Evolutionary conservation across 257 asterid genomes (phyloP).

Genomic region (Lantana camara): DNA sequence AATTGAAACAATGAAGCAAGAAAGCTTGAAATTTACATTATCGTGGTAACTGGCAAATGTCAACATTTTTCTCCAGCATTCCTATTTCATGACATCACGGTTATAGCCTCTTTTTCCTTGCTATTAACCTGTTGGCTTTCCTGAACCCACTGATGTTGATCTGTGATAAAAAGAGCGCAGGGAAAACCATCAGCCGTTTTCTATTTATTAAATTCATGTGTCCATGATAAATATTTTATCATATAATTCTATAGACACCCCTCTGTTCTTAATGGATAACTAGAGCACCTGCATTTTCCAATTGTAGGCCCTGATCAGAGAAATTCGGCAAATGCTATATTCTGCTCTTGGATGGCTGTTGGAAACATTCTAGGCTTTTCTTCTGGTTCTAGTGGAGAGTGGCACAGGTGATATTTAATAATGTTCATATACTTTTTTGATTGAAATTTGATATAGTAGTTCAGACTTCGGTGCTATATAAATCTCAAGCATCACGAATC

Average conservation of each 20-base stretch:
- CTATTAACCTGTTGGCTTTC: slow-evolving; percentile 9
- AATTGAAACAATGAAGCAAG: background rate
- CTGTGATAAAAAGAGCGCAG: background rate
- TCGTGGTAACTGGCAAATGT: slow-evolving; percentile 12
- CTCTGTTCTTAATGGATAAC: slow-evolving; percentile 12
- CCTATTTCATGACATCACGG: background rate
- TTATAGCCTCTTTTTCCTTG: slow-evolving; percentile 1
- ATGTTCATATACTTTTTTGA: slow-evolving; percentile 16
- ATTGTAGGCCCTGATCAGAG: slow-evolving; percentile 93
- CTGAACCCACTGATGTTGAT: background rate
- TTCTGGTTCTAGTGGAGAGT: slow-evolving; percentile 93
- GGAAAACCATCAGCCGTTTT: slow-evolving; percentile 15
- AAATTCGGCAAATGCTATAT: slow-evolving; percentile 92
- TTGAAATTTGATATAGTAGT: slow-evolving; percentile 15
- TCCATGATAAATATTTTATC: slow-evolving; percentile 9
- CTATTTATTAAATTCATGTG: slow-evolving; percentile 15
- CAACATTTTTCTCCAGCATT: slow-evolving; percentile 16
- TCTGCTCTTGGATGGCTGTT: slow-evolving; percentile 99
- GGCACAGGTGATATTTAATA: slow-evolving; percentile 74
- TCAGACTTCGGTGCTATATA: background rate
- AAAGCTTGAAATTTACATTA: background rate
- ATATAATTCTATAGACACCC: slow-evolving; percentile 12
- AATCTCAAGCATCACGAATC: slow-evolving; percentile 2
- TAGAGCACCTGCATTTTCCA: slow-evolving; percentile 20
- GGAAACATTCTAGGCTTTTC: slow-evolving; percentile 99